Evolutionary conservation across 768 basidiomycete species (phyloP), one percentile per base, ranked within the genome.

Genomic region (Termitomyces eurrhizus): DNA sequence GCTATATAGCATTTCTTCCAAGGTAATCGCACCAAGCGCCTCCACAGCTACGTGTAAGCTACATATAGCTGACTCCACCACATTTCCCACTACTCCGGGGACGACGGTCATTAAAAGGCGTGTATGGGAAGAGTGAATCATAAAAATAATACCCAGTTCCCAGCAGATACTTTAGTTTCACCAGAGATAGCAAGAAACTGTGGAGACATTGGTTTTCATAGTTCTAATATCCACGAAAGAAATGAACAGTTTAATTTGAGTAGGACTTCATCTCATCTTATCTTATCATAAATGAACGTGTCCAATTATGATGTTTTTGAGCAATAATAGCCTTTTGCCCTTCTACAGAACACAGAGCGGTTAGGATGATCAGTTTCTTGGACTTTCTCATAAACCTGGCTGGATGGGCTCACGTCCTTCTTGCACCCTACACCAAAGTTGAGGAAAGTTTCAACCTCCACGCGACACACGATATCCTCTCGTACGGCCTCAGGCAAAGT

Each of bases 361-460:
- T 21, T n/a, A 33, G 33, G 1, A 67, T 67, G 66, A 61, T 59
- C 51, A 18, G 52, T 36, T 50, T 66, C 4, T 73, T 83, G 18
- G 90, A 92, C 66, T 63, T 75, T 21, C 67, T 85, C 11, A 67
- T 90, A 16, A 70, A 87, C 29, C 67, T 67, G 0, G 76, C 79
- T 50, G 77, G 78, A 56, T 90, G 86, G 81, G 65, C 69, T 1
- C 89, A 96, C 64, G 89, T 95, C 51, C 65, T 90, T 29, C 75
- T 92, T 3, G 83, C 92, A 2, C 96, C 97, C 0, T 93, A 90
- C 70, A 91, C 92, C 4, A 99, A 99, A 76, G 97, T 99, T 33
- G 97, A 99, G 73, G 97, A 99, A 75, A 92, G 90, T 68, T 98
- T 98, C 80, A 95, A 90, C 65, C 81, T 98, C 9, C 97, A 98